Conservation (phyloP, 2,329 filamentous ascomycete species). For the Teratosphaeria gauchensis region DNA sequence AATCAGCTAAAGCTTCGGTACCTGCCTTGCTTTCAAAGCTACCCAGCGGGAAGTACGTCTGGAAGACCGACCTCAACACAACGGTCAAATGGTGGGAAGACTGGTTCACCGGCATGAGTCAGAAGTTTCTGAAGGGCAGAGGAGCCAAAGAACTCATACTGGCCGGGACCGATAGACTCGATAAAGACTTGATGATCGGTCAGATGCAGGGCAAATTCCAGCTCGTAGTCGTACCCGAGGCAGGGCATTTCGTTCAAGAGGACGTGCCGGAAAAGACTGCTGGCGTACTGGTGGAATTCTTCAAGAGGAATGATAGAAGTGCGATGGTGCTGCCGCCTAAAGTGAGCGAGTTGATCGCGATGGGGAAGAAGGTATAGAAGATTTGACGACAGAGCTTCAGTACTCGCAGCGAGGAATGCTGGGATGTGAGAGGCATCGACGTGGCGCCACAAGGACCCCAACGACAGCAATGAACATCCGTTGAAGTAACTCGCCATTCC, state of each 20-base stretch:
- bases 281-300: conserved; percentile 77
- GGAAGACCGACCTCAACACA: conserved; percentile 73
- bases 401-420: neutral
- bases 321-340: conserved; percentile 83
- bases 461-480: neutral
- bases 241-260: conserved; percentile 94
- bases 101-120: conserved; percentile 83
- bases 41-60: conserved; percentile 50
- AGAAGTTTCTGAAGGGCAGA: conserved; percentile 71
- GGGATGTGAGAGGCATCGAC: neutral
- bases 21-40: conserved; percentile 57
- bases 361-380: conserved; percentile 41
- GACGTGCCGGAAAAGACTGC: conserved; percentile 88
- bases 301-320: conserved; percentile 79
- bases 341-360: conserved; percentile 48
- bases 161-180: conserved; percentile 79
- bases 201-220: conserved; percentile 99
- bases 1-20: conserved; percentile 79
- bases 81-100: conserved; percentile 90
- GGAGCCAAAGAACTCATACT: conserved; percentile 79
- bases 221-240: conserved; percentile 85
- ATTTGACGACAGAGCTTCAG: neutral
- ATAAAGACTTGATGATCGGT: conserved; percentile 87
- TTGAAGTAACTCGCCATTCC: neutral
- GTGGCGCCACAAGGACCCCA: neutral